These are phyloP conservation scores for Fraxinus albicans DNA, from an alignment of 305 asterid species.

Conservation along the genomic window DNA sequence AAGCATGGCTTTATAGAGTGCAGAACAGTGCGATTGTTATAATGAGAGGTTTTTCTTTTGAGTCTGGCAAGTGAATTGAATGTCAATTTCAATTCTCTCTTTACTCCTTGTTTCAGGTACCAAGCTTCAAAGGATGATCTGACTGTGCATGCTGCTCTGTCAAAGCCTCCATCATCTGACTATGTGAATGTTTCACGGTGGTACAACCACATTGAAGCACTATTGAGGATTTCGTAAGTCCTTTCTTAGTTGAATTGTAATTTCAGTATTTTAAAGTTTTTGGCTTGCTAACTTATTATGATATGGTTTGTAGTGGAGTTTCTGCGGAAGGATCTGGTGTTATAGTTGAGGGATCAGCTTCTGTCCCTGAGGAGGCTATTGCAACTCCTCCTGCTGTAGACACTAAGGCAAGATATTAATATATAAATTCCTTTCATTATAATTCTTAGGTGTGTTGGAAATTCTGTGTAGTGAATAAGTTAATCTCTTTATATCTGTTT, in stretches of 20 bases:
- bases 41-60: not conserved
- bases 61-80: not conserved
- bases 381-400: slow-evolving; percentile 74
- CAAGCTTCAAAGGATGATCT: slow-evolving; percentile 88
- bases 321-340: slow-evolving; percentile 79
- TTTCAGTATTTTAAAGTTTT: not conserved
- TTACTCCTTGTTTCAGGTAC: slow-evolving; percentile 44
- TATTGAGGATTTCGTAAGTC: slow-evolving; percentile 82
- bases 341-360: slow-evolving; percentile 53
- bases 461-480: not conserved
- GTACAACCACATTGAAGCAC: slow-evolving; percentile 79
- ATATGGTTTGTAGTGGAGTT: slow-evolving; percentile 52
- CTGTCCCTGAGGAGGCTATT: slow-evolving; percentile 38
- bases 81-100: slow-evolving; percentile 12
- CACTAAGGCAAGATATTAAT: slow-evolving; percentile 41
- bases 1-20: not conserved
- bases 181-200: slow-evolving; percentile 70
- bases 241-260: not conserved
- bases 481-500: not conserved
- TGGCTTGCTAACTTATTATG: slow-evolving; percentile 5
- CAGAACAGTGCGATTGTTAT: not conserved
- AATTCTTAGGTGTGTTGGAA: not conserved
- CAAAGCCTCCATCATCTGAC: slow-evolving; percentile 57
- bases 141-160: slow-evolving; percentile 50
- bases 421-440: not conserved